A percentile compares a stretch with the other conserved stretches of the same genome.
Conservation (phyloP, 2,329 filamentous ascomycete species). For the Davidsoniella neocaledoniae region DNA sequence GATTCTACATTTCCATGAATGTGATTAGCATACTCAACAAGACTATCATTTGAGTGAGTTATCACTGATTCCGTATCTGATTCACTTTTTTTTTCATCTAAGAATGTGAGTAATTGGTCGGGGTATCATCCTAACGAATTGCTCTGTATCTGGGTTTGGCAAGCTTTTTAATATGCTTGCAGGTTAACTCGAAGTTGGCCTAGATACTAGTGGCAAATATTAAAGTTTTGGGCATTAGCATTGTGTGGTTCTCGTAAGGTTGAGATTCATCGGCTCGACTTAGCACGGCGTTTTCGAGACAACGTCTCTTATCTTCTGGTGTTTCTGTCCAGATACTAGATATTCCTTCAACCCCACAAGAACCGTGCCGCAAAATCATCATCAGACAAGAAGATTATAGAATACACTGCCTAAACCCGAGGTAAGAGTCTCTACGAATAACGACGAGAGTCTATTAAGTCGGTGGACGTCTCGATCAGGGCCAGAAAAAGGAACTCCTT, state of each 20-base stretch:
- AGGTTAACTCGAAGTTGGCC: too few species aligned
- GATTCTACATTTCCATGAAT: too few species aligned
- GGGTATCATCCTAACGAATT: too few species aligned
- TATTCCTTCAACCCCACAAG: conserved; percentile 25
- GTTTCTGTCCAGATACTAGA: conserved; percentile 81
- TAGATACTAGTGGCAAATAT: too few species aligned
- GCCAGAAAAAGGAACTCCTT: conserved; percentile 63
- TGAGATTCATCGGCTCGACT: conserved; percentile 40
- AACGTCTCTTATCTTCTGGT: conserved; percentile 67
- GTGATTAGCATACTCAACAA: too few species aligned
- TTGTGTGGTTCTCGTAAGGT: conserved; percentile 14
- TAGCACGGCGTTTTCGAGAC: conserved; percentile 66
- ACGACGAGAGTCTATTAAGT: conserved; percentile 24
- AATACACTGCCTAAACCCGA: conserved; percentile 35
- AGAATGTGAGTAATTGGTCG: too few species aligned
- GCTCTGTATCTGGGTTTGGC: too few species aligned
- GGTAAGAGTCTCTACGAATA: conserved; percentile 44
- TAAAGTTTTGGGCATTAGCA: too few species aligned
- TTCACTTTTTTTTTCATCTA: too few species aligned
- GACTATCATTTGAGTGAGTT: too few species aligned
- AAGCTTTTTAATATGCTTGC: too few species aligned
- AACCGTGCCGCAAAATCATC: conserved; percentile 12
- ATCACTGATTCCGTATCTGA: too few species aligned
- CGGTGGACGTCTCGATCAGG: conserved; percentile 51
- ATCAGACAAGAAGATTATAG: conserved; percentile 30